These are phyloP conservation scores for Bacterosira constricta DNA, from an alignment of 108 stramenopile species.

Conservation along the genomic window DNA sequence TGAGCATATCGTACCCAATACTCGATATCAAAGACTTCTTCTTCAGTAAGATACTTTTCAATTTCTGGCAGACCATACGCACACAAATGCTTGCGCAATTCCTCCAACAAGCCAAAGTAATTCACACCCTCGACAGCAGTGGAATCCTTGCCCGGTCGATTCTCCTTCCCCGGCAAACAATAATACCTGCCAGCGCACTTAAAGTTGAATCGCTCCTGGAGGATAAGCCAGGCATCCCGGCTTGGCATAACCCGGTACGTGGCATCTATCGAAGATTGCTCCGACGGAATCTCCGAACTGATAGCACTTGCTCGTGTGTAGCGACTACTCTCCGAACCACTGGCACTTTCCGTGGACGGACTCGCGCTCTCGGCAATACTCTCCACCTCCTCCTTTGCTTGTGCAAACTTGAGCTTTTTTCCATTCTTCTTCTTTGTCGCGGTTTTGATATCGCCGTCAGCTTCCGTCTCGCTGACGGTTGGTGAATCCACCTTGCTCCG, in stretches of 20 bases:
- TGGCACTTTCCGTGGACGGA: not conserved
- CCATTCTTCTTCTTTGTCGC: not conserved
- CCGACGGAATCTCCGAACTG: not conserved
- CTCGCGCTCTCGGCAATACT: not conserved
- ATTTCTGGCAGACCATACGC: conserved; percentile 37
- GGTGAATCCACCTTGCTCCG: not conserved
- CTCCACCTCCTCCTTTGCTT: not conserved
- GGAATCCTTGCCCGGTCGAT: conserved; percentile 25
- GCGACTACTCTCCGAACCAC: not conserved
- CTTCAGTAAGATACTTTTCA: not conserved
- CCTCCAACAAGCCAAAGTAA: conserved; percentile 23
- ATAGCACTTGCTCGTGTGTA: not conserved
- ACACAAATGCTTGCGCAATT: conserved; percentile 34
- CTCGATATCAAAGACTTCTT: not conserved
- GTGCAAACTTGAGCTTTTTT: not conserved
- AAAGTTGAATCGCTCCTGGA: conserved; percentile 21
- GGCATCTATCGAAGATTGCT: conserved; percentile 23
- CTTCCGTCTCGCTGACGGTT: not conserved
- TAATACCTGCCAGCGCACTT: conserved; percentile 7
- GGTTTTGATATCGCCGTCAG: not conserved
- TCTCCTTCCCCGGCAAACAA: conserved; percentile 40
- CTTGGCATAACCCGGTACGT: conserved; percentile 18
- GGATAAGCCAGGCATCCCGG: conserved; percentile 17
- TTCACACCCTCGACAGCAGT: conserved; percentile 25
- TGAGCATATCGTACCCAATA: conserved; percentile 39